Evolutionary conservation across 192 early-diverging fungal genomes (phyloP).

Genomic region (Rhizophagus prolifer): DNA sequence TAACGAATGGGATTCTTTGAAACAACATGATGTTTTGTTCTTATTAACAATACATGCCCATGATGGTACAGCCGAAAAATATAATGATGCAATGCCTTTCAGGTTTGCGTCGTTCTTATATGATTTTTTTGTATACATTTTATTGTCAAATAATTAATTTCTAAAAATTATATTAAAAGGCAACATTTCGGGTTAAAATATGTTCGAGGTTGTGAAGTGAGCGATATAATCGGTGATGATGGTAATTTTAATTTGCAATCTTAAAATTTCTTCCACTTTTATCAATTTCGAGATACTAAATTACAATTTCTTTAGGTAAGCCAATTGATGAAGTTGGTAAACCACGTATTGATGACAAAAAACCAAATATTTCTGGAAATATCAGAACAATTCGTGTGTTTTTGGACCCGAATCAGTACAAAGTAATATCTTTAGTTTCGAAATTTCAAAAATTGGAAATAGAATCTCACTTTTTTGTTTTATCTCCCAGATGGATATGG

Average conservation of each 20-base stretch:
- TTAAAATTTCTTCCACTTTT: background rate
- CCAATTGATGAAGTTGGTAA: constrained; percentile 49
- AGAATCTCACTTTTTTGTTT: background rate
- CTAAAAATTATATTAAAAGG: constrained; percentile 5
- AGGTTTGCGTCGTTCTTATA: constrained; percentile 17
- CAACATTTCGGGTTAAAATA: constrained; percentile 72
- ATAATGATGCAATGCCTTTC: constrained; percentile 53
- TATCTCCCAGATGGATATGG: constrained; percentile 50
- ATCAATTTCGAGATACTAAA: constrained; percentile 33
- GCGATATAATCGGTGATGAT: constrained; percentile 70
- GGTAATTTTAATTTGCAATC: constrained; percentile 49
- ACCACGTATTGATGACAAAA: constrained; percentile 38
- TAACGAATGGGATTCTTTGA: constrained; percentile 85
- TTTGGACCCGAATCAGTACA: constrained; percentile 88
- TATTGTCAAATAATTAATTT: background rate
- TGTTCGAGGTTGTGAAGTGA: constrained; percentile 86
- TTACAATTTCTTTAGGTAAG: constrained; percentile 32
- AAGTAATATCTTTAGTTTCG: constrained; percentile 26
- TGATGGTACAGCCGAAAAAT: constrained; percentile 43
- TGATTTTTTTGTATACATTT: background rate
- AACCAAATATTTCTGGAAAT: constrained; percentile 38
- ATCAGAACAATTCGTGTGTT: constrained; percentile 70
- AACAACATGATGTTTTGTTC: constrained; percentile 88
- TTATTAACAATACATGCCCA: constrained; percentile 68
- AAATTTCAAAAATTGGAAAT: background rate